Percentiles rank a stretch among this genome's conserved stretches.
Conservation (phyloP, 306 rosid genomes). For the Luffa acutangula region DNA sequence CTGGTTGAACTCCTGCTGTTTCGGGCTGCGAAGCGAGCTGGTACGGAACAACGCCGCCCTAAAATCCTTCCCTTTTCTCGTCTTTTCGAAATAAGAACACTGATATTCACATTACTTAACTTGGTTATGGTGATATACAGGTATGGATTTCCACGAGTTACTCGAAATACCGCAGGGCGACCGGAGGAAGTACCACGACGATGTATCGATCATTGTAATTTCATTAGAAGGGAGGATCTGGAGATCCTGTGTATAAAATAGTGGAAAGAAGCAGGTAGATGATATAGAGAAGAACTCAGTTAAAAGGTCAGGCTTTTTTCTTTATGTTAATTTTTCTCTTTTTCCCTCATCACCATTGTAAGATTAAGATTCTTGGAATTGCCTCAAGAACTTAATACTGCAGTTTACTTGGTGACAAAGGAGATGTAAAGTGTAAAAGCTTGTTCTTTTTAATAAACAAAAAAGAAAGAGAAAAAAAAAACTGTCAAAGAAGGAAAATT, state of each 20-base stretch:
- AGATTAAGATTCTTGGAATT: constrained; percentile 29
- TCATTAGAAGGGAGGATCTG: constrained; percentile 98
- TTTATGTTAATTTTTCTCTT: constrained; percentile 22
- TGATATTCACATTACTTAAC: not conserved
- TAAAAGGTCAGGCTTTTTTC: constrained; percentile 41
- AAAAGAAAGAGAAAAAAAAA: constrained; percentile 22
- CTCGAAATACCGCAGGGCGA: constrained; percentile 97
- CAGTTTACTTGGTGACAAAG: constrained; percentile 37
- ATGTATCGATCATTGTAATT: constrained; percentile 88
- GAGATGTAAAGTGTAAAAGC: constrained; percentile 69
- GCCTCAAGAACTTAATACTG: constrained; percentile 34
- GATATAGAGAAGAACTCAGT: constrained; percentile 25
- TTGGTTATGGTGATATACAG: constrained; percentile 29
- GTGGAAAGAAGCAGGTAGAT: constrained; percentile 5
- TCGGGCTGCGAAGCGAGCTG: constrained; percentile 96
- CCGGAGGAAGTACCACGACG: constrained; percentile 91
- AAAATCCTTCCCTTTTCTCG: not conserved
- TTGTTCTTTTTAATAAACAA: constrained; percentile 45
- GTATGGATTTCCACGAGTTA: constrained; percentile 87
- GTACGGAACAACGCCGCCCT: constrained; percentile 19
- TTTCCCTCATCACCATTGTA: constrained; percentile 38
- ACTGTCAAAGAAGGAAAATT: constrained; percentile 7
- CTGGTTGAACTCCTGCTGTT: constrained; percentile 85
- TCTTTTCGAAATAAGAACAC: not conserved
- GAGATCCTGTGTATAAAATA: constrained; percentile 84